These are phyloP conservation scores for Forsythia suspensa DNA, from an alignment of 257 asterid genomes.

Conservation along the genomic window DNA sequence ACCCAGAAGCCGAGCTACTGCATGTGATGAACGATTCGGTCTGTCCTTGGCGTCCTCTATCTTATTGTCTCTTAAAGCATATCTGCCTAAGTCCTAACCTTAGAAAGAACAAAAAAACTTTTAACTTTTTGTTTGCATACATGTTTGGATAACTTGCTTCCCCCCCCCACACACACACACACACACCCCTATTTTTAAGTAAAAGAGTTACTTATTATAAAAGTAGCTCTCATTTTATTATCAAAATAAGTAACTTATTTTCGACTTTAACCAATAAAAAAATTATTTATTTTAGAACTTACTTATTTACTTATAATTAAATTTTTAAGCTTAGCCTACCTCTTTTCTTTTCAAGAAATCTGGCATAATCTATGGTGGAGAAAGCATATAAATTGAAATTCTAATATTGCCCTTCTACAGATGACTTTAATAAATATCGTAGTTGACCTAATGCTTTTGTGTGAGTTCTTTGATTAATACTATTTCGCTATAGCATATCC, in stretches of 20 bases:
- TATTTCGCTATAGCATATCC: neutral
- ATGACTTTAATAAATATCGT: neutral
- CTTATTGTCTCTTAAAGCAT: neutral
- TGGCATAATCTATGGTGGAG: neutral
- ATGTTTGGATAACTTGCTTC: neutral
- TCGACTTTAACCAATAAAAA: neutral
- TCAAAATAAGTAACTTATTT: neutral
- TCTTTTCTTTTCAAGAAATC: neutral
- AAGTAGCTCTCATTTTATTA: neutral
- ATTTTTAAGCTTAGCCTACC: neutral
- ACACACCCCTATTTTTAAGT: neutral
- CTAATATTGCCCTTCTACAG: neutral
- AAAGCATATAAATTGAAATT: neutral
- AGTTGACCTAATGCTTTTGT: neutral
- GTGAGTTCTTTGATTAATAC: neutral
- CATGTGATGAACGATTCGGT: constrained; percentile 98
- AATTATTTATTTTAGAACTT: neutral
- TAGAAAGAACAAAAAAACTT: neutral
- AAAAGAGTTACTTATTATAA: neutral
- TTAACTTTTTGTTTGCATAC: neutral
- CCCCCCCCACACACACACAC: no score
- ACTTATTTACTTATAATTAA: neutral
- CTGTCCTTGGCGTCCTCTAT: constrained; percentile 20
- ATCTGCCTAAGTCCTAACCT: neutral
- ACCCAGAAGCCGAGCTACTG: constrained; percentile 91